Percentiles rank a stretch among this genome's conserved stretches.
Conservation (phyloP, 345 rosid genomes). For the Salix caprea region DNA sequence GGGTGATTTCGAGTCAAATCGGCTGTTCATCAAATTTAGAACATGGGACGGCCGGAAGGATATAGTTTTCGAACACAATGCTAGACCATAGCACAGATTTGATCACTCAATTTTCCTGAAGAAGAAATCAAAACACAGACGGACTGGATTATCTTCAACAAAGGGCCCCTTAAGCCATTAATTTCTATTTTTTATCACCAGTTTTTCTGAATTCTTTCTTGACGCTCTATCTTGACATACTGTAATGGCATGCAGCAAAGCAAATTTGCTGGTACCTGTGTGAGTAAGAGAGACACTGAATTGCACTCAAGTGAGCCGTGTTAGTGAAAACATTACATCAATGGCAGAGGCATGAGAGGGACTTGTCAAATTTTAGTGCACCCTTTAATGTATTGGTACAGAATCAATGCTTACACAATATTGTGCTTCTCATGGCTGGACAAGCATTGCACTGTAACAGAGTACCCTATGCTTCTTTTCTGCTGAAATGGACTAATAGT, state of each 20-base stretch:
- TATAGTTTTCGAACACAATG: neutral
- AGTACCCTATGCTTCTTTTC: constrained; percentile 24
- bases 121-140: neutral
- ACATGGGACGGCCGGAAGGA: neutral
- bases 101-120: neutral
- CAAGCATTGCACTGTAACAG: constrained; percentile 18
- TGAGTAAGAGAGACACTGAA: neutral
- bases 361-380: constrained; percentile 29
- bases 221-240: neutral
- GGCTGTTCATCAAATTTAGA: neutral
- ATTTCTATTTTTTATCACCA: neutral
- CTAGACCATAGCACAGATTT: neutral
- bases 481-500: neutral
- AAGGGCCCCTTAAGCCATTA: neutral
- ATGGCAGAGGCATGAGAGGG: constrained; percentile 28
- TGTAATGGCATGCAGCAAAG: neutral
- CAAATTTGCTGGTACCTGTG: neutral
- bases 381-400: constrained; percentile 20
- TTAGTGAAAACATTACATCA: neutral
- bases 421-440: constrained; percentile 28
- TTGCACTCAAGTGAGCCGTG: neutral
- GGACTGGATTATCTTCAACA: neutral
- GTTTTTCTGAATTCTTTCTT: neutral
- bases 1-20: neutral
- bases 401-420: constrained; percentile 18